A percentile compares a stretch with the other conserved stretches of the same genome.
phyloP scores from a whole-genome alignment of 169 alveolate genomes.

The Plasmodium malariae region DNA sequence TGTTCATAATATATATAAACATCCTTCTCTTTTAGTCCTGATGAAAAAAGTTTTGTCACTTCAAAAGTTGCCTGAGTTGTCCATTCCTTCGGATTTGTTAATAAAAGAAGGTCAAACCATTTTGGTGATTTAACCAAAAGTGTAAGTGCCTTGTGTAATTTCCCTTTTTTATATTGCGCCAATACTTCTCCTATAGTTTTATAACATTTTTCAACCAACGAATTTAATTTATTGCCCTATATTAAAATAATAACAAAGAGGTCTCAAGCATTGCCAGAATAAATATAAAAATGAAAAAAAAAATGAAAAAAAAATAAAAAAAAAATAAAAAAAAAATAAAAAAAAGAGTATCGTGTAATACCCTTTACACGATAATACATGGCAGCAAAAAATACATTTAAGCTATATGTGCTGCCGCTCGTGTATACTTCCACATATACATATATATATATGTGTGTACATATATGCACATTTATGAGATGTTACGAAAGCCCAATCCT shows the following conservation, averaged over 20 bases:
- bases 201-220: conserved; percentile 58
- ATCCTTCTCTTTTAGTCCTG: conserved; percentile 89
- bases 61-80: conserved; percentile 94
- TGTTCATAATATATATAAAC: conserved; percentile 53
- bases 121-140: conserved; percentile 93
- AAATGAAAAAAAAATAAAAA: neutral
- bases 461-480: too few species aligned
- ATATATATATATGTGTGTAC: neutral
- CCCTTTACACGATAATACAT: too few species aligned
- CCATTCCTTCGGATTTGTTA: conserved; percentile 96
- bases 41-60: conserved; percentile 93
- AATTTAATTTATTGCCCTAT: conserved; percentile 14
- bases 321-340: neutral
- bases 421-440: neutral
- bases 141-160: conserved; percentile 95
- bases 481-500: too few species aligned
- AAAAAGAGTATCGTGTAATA: too few species aligned
- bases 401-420: too few species aligned
- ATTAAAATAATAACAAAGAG: too few species aligned
- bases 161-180: conserved; percentile 92
- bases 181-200: conserved; percentile 82
- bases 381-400: too few species aligned
- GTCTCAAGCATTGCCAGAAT: neutral
- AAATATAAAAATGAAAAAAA: neutral
- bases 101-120: conserved; percentile 94